These are phyloP conservation scores for Aaosphaeria pasadenensis DNA, from an alignment of 2,329 filamentous ascomycete species.

Conservation along the genomic window DNA sequence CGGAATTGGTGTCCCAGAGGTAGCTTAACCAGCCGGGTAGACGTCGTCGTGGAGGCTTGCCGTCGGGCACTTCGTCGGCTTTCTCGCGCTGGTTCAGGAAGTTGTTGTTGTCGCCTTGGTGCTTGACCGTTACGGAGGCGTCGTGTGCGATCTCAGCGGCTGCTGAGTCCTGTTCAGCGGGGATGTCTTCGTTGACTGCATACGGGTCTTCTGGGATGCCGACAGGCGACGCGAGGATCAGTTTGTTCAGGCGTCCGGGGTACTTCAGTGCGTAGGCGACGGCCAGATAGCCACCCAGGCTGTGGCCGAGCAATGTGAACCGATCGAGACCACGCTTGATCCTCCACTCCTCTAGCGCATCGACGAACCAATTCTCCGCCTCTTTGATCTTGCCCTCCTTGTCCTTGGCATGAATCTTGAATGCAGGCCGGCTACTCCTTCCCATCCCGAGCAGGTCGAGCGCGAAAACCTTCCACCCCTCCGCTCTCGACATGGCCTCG, in stretches of 20 bases:
- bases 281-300: constrained; percentile 89
- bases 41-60: constrained; percentile 55
- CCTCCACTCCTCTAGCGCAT: constrained; percentile 95
- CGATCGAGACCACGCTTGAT: constrained; percentile 82
- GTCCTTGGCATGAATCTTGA: constrained; percentile 81
- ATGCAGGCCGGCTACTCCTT: constrained; percentile 77
- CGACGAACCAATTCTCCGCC: constrained; percentile 93
- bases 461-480: constrained; percentile 86
- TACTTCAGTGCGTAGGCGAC: constrained; percentile 96
- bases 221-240: constrained; percentile 91
- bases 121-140: constrained; percentile 64
- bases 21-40: constrained; percentile 85
- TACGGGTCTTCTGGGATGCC: constrained; percentile 94
- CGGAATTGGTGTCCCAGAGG: constrained; percentile 88
- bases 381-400: constrained; percentile 77
- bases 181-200: constrained; percentile 76
- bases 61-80: constrained; percentile 22
- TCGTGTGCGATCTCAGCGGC: constrained; percentile 78
- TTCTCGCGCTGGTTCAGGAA: constrained; percentile 49
- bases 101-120: constrained; percentile 54
- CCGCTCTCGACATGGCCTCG: constrained; percentile 73
- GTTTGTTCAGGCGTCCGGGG: constrained; percentile 88
- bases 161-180: constrained; percentile 69
- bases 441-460: constrained; percentile 97
- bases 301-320: constrained; percentile 92